phyloP scores from a whole-genome alignment of 2,329 filamentous ascomycete species.

The Colletotrichum lentis region DNA sequence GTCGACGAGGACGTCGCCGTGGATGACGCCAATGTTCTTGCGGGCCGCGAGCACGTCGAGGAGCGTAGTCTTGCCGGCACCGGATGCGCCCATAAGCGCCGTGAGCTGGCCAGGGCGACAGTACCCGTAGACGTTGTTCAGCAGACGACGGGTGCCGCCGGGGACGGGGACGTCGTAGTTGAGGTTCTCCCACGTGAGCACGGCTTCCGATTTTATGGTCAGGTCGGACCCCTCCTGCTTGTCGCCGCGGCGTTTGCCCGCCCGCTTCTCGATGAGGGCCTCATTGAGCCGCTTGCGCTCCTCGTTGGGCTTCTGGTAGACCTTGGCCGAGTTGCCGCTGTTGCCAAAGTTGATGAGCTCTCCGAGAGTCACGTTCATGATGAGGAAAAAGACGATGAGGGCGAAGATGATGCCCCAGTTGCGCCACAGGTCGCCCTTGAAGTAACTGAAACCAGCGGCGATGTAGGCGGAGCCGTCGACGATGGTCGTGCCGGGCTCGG shows the following conservation, averaged over 20 bases:
- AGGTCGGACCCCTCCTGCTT: constrained; percentile 60
- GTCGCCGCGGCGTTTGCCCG: constrained; percentile 60
- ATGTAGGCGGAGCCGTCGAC: constrained; percentile 77
- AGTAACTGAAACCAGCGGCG: constrained; percentile 72
- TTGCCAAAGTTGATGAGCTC: constrained; percentile 81
- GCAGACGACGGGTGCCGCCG: constrained; percentile 63
- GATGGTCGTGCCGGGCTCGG: constrained; percentile 67
- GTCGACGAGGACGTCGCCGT: constrained; percentile 66
- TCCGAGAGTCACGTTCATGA: constrained; percentile 78
- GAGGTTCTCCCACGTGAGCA: constrained; percentile 88
- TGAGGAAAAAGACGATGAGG: constrained; percentile 78
- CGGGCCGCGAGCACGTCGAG: constrained; percentile 75
- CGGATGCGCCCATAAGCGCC: constrained; percentile 82
- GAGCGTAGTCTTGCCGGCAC: constrained; percentile 88
- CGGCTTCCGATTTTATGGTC: constrained; percentile 66
- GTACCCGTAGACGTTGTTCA: constrained; percentile 69
- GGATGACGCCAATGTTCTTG: constrained; percentile 69
- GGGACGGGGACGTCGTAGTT: constrained; percentile 76
- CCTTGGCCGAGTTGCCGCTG: constrained; percentile 81
- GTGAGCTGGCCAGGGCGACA: constrained; percentile 80
- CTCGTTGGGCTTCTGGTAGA: constrained; percentile 75
- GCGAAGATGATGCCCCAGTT: constrained; percentile 83
- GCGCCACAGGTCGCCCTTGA: constrained; percentile 75
- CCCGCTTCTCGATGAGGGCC: constrained; percentile 66
- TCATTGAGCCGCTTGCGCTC: constrained; percentile 73